These are phyloP conservation scores for Camellia oleifera DNA, from an alignment of 179 eudicot species.

Conservation along the genomic window DNA sequence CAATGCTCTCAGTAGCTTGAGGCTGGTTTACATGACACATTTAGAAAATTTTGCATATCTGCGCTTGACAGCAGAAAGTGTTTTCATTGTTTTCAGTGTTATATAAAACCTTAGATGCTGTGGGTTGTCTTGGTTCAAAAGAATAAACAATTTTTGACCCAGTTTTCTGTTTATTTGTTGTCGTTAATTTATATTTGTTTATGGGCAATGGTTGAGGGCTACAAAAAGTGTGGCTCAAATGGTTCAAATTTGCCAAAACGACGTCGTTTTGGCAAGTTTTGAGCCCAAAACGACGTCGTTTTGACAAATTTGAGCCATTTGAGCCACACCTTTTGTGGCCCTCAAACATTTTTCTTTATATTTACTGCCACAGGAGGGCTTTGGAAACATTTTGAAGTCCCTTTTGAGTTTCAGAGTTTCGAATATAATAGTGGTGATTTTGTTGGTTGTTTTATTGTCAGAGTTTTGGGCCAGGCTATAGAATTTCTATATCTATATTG, in stretches of 20 bases:
- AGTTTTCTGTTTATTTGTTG: background rate
- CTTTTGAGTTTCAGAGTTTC: background rate
- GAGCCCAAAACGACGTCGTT: no score
- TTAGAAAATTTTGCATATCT: background rate
- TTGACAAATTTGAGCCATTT: no score
- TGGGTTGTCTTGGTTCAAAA: background rate
- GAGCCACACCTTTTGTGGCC: no score
- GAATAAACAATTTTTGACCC: background rate
- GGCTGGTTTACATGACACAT: no score
- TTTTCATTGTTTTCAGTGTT: background rate
- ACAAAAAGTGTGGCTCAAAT: no score
- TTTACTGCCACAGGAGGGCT: background rate
- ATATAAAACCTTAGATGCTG: background rate
- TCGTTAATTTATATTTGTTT: no score
- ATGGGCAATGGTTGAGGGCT: no score
- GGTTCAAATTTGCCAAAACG: no score
- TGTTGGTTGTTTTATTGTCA: background rate
- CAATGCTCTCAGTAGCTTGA: constrained; percentile 16
- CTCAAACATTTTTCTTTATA: no score
- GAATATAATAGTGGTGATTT: background rate
- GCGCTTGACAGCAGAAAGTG: background rate
- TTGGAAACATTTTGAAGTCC: background rate
- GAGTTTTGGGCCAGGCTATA: no score
- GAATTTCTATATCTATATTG: no score
- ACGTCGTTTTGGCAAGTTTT: no score